phyloP scores from a whole-genome alignment of 108 stramenopile genomes.

The Ochromonas danica region DNA sequence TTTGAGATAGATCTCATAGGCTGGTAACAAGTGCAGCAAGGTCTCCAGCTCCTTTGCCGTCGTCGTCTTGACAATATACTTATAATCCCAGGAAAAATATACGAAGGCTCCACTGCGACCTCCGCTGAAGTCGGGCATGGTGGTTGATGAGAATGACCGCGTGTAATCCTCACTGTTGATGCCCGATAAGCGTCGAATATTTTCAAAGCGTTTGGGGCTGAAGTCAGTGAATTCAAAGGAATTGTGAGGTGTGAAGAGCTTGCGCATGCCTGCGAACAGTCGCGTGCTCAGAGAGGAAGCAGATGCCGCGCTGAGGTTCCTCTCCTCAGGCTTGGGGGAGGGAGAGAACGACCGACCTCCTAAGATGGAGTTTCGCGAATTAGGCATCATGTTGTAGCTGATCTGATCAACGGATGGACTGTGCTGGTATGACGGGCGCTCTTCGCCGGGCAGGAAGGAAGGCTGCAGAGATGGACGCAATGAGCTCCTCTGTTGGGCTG shows the following conservation, averaged over 20 bases:
- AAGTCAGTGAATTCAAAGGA: constrained; percentile 22
- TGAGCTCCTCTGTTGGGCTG: too few species aligned
- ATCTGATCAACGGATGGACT: too few species aligned
- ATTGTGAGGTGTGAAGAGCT: constrained; percentile 1
- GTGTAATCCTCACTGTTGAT: constrained; percentile 5
- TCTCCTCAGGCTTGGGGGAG: too few species aligned
- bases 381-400: too few species aligned
- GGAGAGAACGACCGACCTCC: too few species aligned
- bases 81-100: constrained; percentile 24
- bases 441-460: too few species aligned
- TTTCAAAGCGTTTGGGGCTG: not conserved
- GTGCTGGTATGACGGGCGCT: too few species aligned
- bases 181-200: constrained; percentile 11
- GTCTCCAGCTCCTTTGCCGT: not conserved
- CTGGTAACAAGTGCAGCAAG: not conserved
- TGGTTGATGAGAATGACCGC: not conserved
- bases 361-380: too few species aligned
- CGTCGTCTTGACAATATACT: constrained; percentile 34
- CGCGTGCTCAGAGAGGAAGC: too few species aligned
- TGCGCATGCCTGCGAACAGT: not conserved
- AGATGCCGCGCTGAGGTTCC: too few species aligned
- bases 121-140: not conserved
- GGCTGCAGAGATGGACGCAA: too few species aligned
- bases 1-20: constrained; percentile 13
- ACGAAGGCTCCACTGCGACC: constrained; percentile 30